A percentile compares a stretch with the other conserved stretches of the same genome.
phyloP scores from a whole-genome alignment of 2,329 filamentous ascomycete genomes.

The Aspergillus quadrilineatus region DNA sequence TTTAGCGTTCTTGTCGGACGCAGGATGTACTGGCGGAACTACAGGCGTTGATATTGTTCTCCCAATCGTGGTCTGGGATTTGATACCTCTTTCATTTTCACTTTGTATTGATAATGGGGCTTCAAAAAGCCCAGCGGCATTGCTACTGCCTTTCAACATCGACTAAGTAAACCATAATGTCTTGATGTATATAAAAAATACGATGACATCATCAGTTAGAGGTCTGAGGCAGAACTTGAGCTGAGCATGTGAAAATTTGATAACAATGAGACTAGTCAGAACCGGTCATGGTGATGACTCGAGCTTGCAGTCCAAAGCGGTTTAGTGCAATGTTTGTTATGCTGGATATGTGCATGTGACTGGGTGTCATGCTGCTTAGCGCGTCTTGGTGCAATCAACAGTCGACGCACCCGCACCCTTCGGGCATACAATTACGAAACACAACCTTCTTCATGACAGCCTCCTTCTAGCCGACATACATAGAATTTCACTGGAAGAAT shows the following conservation, averaged over 20 bases:
- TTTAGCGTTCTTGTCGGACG: conserved; percentile 26
- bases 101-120: conserved; percentile 2
- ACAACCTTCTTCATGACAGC: not conserved
- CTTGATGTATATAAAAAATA: conserved; percentile 1
- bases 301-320: conserved; percentile 3
- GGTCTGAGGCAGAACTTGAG: not conserved
- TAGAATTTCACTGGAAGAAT: not conserved
- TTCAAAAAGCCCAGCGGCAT: not conserved
- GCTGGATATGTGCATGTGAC: conserved; percentile 14
- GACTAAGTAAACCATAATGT: conserved; percentile 3
- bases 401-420: not conserved
- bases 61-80: conserved; percentile 22
- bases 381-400: conserved; percentile 5
- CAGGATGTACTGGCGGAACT: conserved; percentile 14
- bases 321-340: conserved; percentile 5
- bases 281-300: conserved; percentile 1
- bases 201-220: conserved; percentile 10
- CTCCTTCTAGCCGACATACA: not conserved
- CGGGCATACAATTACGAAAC: not conserved
- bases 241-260: conserved; percentile 10
- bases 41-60: conserved; percentile 24
- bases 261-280: conserved; percentile 1
- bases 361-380: conserved; percentile 9
- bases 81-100: conserved; percentile 10
- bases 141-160: not conserved